phyloP scores from a whole-genome alignment of 1,284 basidiomycete species.

The Irpex sp. region DNA sequence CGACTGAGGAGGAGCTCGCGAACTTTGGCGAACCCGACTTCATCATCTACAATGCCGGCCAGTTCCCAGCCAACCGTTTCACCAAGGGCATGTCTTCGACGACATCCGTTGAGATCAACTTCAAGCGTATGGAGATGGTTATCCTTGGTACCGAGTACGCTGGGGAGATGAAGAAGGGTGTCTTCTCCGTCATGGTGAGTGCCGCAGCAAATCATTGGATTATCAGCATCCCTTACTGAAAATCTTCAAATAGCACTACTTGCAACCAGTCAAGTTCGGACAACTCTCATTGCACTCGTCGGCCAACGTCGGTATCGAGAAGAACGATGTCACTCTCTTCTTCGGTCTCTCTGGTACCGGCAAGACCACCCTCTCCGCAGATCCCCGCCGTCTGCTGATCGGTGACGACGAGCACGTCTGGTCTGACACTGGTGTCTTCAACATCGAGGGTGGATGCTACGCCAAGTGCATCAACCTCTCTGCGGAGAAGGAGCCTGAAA shows the following conservation, averaged over 20 bases:
- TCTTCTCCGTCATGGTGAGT: constrained; percentile 95
- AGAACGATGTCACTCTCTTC: constrained; percentile 96
- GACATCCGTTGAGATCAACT: constrained; percentile 99
- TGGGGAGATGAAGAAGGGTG: constrained; percentile 99
- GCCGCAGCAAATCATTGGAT: neutral
- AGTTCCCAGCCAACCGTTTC: constrained; percentile 99
- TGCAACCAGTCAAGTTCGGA: constrained; percentile 98
- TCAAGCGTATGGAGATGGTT: constrained; percentile 99
- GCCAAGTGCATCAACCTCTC: constrained; percentile 98
- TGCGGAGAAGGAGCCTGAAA: constrained; percentile 96
- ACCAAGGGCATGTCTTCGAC: constrained; percentile 99
- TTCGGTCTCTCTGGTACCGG: constrained; percentile 99
- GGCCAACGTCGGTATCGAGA: constrained; percentile 90
- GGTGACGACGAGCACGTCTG: constrained; percentile 99
- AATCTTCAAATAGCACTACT: constrained; percentile 69
- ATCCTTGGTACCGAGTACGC: constrained; percentile 99
- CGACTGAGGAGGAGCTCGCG: constrained; percentile 91
- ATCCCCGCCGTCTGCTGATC: constrained; percentile 87
- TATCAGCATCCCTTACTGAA: no score
- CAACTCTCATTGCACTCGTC: constrained; percentile 99
- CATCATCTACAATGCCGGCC: constrained; percentile 99
- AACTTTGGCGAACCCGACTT: constrained; percentile 99
- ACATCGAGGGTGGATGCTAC: constrained; percentile 99
- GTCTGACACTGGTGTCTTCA: constrained; percentile 98
- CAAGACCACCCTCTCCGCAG: constrained; percentile 96